Percentiles rank a stretch among this genome's conserved stretches.
phyloP scores from a whole-genome alignment of 2,329 filamentous ascomycete species.

The Neopestalotiopsis sp. region DNA sequence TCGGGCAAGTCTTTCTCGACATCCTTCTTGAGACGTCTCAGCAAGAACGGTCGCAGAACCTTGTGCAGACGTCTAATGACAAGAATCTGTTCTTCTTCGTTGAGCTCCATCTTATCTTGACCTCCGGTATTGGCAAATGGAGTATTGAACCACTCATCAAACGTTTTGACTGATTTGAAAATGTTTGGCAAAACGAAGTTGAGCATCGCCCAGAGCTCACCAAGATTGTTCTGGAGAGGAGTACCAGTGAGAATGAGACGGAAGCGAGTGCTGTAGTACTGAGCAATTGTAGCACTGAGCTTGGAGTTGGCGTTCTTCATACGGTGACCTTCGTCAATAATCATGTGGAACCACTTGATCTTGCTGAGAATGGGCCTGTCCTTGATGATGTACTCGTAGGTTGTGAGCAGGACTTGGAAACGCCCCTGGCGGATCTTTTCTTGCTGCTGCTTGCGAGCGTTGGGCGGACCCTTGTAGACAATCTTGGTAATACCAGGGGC shows the following conservation, averaged over 20 bases:
- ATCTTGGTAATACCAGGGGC: conserved; percentile 85
- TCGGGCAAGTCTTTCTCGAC: conserved; percentile 98
- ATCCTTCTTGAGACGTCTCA: conserved; percentile 98
- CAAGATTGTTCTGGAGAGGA: conserved; percentile 94
- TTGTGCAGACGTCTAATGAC: conserved; percentile 98
- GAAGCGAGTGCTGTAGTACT: conserved; percentile 94
- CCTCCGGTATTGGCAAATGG: conserved; percentile 98
- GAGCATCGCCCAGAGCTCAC: conserved; percentile 95
- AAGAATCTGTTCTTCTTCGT: conserved; percentile 98
- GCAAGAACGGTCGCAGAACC: conserved; percentile 93
- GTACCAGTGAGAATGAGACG: conserved; percentile 97
- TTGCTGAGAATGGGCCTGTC: conserved; percentile 94
- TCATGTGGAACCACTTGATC: conserved; percentile 99
- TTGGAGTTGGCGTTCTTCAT: conserved; percentile 99
- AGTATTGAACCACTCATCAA: conserved; percentile 99
- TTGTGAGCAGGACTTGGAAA: conserved; percentile 96
- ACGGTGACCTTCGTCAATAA: conserved; percentile 97
- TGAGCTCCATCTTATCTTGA: conserved; percentile 98
- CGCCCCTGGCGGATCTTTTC: conserved; percentile 92
- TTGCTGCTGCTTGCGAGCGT: conserved; percentile 85
- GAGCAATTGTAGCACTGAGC: conserved; percentile 89
- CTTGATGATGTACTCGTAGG: conserved; percentile 99
- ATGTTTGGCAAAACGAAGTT: conserved; percentile 98
- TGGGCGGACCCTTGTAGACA: conserved; percentile 96
- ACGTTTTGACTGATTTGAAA: conserved; percentile 98